These are phyloP conservation scores for Annona squamosa DNA, from an alignment of 164 flowering plant species.

Conservation along the genomic window DNA sequence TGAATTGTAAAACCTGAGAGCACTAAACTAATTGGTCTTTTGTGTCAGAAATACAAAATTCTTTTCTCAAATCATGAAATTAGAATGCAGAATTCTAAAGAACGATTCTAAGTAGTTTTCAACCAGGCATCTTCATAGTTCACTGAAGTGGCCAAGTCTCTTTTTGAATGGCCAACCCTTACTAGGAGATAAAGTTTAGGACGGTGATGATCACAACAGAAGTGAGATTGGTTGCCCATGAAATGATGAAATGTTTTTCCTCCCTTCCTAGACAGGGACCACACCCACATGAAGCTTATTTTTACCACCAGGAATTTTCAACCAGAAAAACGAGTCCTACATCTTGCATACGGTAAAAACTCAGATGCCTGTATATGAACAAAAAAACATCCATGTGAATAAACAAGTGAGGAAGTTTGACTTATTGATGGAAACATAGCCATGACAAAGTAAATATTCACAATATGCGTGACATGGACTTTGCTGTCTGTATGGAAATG, in stretches of 20 bases:
- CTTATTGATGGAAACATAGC: background rate
- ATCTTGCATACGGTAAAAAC: too few species aligned
- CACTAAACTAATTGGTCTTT: background rate
- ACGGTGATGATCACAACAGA: too few species aligned
- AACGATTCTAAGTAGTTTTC: background rate
- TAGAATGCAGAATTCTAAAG: background rate
- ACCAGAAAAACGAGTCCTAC: too few species aligned
- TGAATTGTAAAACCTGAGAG: background rate
- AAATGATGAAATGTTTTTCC: too few species aligned
- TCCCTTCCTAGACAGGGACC: too few species aligned
- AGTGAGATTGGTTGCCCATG: too few species aligned
- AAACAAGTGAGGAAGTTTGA: background rate
- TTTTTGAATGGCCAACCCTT: too few species aligned
- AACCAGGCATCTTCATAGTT: too few species aligned
- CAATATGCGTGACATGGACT: background rate
- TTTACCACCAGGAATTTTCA: too few species aligned
- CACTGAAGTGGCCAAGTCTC: too few species aligned
- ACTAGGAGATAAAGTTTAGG: too few species aligned
- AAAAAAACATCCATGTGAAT: background rate
- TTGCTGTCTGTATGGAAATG: background rate
- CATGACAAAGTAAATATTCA: background rate
- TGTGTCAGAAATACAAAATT: background rate
- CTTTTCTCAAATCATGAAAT: background rate
- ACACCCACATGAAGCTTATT: too few species aligned
- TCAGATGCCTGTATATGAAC: background rate